Conservation (phyloP, 2,329 filamentous ascomycete species). For the Didymella glomerata region DNA sequence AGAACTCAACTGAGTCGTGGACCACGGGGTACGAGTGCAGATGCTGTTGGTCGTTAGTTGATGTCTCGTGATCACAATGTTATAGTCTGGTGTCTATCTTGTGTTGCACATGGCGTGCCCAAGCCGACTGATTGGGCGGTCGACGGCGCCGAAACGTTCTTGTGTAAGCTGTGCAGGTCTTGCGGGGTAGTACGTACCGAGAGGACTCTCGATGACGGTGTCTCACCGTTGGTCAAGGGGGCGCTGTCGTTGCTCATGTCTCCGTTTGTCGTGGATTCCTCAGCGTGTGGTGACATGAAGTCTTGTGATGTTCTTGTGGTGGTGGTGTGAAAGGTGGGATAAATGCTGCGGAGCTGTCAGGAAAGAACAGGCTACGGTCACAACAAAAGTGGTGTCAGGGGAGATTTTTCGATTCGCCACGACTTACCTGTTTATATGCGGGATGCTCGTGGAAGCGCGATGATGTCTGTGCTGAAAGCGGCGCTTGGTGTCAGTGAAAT, state of each 20-base stretch:
- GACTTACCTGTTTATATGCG: conserved; percentile 39
- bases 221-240: conserved; percentile 53
- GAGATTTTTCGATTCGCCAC: conserved; percentile 17
- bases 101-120: conserved; percentile 8
- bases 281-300: conserved; percentile 47
- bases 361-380: conserved; percentile 18
- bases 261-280: conserved; percentile 43
- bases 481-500: conserved; percentile 29
- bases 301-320: conserved; percentile 17
- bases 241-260: conserved; percentile 42
- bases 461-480: conserved; percentile 38
- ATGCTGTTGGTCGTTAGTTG: conserved; percentile 65
- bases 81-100: not conserved
- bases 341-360: conserved; percentile 16
- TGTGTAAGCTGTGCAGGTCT: conserved; percentile 9
- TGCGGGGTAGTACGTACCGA: conserved; percentile 44
- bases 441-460: conserved; percentile 26
- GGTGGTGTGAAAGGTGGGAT: conserved; percentile 21
- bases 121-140: conserved; percentile 23
- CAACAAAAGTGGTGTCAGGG: conserved; percentile 25
- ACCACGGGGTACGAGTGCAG: conserved; percentile 85
- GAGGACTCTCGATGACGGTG: conserved; percentile 50
- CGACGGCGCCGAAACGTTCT: conserved; percentile 9
- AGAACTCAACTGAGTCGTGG: conserved; percentile 76
- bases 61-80: conserved; percentile 8